phyloP scores from a whole-genome alignment of 2,329 filamentous ascomycete genomes.

The Ascochyta clinopodiicola region DNA sequence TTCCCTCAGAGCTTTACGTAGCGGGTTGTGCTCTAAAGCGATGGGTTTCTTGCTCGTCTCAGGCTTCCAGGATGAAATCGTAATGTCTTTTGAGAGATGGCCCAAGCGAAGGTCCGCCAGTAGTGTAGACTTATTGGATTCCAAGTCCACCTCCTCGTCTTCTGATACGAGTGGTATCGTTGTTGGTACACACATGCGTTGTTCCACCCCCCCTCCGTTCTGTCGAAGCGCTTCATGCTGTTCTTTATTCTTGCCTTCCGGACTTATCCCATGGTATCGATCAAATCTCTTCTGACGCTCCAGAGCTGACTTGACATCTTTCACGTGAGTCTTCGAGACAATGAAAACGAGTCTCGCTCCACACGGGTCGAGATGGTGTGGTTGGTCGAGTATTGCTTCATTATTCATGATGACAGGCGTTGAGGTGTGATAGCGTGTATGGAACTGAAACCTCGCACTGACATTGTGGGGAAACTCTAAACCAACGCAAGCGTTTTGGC shows the following conservation, averaged over 20 bases:
- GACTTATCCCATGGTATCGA: conserved; percentile 36
- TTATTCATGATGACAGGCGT: conserved; percentile 6
- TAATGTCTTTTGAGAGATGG: conserved; percentile 20
- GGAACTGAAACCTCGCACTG: no score
- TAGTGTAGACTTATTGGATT: background rate
- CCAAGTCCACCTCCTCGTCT: background rate
- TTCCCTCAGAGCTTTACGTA: conserved; percentile 30
- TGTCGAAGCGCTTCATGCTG: background rate
- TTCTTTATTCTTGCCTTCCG: conserved; percentile 6
- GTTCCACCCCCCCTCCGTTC: background rate
- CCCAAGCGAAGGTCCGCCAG: conserved; percentile 18
- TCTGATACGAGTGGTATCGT: conserved; percentile 11
- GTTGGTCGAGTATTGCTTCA: background rate
- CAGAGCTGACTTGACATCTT: conserved; percentile 48
- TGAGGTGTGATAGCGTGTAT: background rate
- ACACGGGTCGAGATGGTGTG: background rate
- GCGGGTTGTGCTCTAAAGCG: conserved; percentile 21
- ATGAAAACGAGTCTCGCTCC: conserved; percentile 13
- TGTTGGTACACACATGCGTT: conserved; percentile 33
- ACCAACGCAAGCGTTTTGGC: background rate
- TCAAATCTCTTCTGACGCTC: conserved; percentile 40
- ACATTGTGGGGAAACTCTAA: background rate
- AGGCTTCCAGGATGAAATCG: conserved; percentile 15
- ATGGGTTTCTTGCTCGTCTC: background rate
- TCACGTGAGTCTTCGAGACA: conserved; percentile 46